These are phyloP conservation scores for Picea glauca DNA, from an alignment of 75 land plant genomes.

Conservation along the genomic window DNA sequence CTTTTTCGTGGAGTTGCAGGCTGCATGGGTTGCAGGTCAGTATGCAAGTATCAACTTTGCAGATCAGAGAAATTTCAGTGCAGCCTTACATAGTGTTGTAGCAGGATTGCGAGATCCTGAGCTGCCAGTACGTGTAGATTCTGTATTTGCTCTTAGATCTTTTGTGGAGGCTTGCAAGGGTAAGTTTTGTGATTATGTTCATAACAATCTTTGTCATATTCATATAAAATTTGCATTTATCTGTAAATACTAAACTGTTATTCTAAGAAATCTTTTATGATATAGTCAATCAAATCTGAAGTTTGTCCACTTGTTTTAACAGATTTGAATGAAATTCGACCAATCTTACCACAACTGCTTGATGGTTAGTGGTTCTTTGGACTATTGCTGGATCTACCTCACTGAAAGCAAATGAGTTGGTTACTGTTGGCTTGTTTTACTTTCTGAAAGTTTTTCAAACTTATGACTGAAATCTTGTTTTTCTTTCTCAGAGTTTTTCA, in stretches of 20 bases:
- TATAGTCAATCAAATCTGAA: background rate
- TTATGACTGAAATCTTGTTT: conserved; percentile 73
- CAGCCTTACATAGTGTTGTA: conserved; percentile 84
- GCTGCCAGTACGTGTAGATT: conserved; percentile 97
- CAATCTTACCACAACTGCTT: conserved; percentile 92
- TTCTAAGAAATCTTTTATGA: background rate
- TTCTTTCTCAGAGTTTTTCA: conserved; percentile 76
- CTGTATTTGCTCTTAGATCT: conserved; percentile 92
- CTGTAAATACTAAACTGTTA: background rate
- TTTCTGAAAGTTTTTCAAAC: conserved; percentile 81
- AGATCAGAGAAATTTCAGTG: conserved; percentile 78
- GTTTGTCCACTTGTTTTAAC: conserved; percentile 8
- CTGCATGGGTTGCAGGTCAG: conserved; percentile 99
- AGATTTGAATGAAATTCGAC: conserved; percentile 95
- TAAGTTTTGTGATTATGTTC: conserved; percentile 7
- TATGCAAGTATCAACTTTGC: conserved; percentile 84
- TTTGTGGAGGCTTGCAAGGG: conserved; percentile 98
- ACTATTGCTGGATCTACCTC: background rate
- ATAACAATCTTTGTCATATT: background rate
- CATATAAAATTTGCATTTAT: background rate
- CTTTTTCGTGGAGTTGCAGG: conserved; percentile 37
- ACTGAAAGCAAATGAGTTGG: background rate
- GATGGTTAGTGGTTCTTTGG: conserved; percentile 62
- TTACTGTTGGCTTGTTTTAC: conserved; percentile 1
- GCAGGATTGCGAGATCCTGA: conserved; percentile 95